phyloP scores from a whole-genome alignment of 129 eudicot genomes.

The Flaveria ramosissima region DNA sequence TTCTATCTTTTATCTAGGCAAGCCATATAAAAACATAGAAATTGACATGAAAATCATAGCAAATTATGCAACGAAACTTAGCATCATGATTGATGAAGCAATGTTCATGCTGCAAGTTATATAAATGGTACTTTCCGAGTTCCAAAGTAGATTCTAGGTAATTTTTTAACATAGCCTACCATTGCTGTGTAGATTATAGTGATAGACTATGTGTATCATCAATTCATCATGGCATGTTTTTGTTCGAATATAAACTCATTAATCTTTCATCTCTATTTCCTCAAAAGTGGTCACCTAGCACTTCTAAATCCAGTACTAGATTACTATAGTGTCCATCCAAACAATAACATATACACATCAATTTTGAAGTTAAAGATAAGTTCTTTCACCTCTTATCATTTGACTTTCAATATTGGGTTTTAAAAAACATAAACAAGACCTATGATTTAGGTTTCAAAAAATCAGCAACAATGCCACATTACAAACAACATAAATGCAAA shows the following conservation, averaged over 20 bases:
- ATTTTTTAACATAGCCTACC: slow-evolving; percentile 4
- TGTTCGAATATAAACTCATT: background rate
- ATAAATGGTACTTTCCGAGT: background rate
- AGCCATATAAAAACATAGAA: slow-evolving; percentile 19
- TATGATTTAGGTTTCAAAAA: background rate
- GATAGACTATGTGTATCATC: background rate
- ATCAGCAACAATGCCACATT: background rate
- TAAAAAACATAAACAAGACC: background rate
- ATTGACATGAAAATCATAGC: slow-evolving; percentile 18
- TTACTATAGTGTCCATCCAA: background rate
- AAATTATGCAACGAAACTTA: background rate
- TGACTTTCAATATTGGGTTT: too few relatives aligned
- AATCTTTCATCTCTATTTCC: background rate
- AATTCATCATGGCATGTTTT: background rate
- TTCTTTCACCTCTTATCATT: background rate
- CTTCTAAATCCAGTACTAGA: background rate
- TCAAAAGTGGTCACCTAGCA: background rate
- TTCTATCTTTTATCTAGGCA: slow-evolving; percentile 64
- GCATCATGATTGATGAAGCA: background rate
- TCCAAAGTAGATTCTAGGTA: background rate
- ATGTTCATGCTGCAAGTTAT: slow-evolving; percentile 10
- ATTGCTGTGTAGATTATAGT: background rate
- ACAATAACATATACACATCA: background rate
- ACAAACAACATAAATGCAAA: slow-evolving; percentile 3
- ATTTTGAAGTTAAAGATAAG: background rate